Base-by-base conservation (phyloP, 1,139 yeast species). In the Blastobotrys ciferrii region DNA sequence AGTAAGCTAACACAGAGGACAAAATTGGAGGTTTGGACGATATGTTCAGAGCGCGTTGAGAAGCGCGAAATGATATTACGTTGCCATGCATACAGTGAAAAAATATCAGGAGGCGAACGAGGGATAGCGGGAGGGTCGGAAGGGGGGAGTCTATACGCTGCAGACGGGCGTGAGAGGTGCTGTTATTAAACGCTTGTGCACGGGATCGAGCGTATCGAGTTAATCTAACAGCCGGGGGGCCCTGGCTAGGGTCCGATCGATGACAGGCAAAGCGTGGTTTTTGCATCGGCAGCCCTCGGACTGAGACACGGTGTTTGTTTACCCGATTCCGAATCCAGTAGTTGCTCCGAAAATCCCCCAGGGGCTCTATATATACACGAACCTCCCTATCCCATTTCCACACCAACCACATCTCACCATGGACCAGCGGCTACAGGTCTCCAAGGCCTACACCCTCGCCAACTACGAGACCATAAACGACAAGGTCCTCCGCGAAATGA, bases 381-480 rank as follows among this genome's bases (percentile, higher is more conserved):
- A 23, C 28, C 5, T 23, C 28, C 5, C 28, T 9, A 23, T 23
- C 36, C 5, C 3, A 14, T 13, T 32, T 6, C 7, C 36, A 32
- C 36, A 17, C 12, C 36, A 13, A n/a, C 28, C 5, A 6, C 28
- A 9, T 9, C 42, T 13, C n/a, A 13, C 13, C 11, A 39, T 39
- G 42, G 25, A 19, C 33, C 15, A 40, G 13, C 33, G 53, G 28
- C 51, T 58, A 6, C 47, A 56, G 32, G 42, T 50, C 19, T 62
- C 68, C 14, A 49, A 47, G n/a, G 69, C 66, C 5, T 62, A 52
- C 50, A 52, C 46, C 23, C 42, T 57, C 7, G 55, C 60, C 11
- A 66, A 64, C 15, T 65, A 60, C 51, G 67, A 62, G 48, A 66
- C 70, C 12, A 50, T 64, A 42, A 65, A 65, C 44, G 70, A 66